phyloP scores from a whole-genome alignment of 2,329 filamentous ascomycete genomes.

The Aspergillus luchuensis region DNA sequence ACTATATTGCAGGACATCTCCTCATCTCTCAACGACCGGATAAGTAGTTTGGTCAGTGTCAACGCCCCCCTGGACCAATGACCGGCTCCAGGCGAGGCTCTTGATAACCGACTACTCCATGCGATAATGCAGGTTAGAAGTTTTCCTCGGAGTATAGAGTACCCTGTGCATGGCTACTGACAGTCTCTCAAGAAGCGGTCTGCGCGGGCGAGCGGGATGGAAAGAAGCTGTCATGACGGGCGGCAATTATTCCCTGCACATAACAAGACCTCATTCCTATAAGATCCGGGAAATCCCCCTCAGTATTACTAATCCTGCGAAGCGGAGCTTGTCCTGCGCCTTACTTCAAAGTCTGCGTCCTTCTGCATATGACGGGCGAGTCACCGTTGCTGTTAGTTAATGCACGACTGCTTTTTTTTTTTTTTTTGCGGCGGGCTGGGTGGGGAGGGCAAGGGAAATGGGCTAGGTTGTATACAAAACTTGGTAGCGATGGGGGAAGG shows the following conservation, averaged over 20 bases:
- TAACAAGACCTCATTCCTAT: too few species aligned
- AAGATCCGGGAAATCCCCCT: not conserved
- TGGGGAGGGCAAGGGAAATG: not conserved
- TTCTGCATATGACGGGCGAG: not conserved
- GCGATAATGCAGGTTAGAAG: constrained; percentile 2
- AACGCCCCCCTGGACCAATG: not conserved
- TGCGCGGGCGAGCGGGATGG: constrained; percentile 15
- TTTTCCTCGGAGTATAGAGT: constrained; percentile 1
- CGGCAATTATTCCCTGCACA: not conserved
- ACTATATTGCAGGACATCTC: not conserved
- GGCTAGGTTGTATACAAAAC: not conserved
- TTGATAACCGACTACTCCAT: not conserved
- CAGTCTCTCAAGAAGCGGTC: constrained; percentile 23
- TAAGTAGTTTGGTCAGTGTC: not conserved
- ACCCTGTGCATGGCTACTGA: constrained; percentile 11
- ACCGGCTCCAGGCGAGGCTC: not conserved
- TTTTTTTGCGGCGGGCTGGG: not conserved
- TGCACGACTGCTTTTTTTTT: not conserved
- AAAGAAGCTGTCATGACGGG: constrained; percentile 7
- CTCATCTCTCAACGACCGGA: not conserved
- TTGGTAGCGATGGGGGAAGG: not conserved
- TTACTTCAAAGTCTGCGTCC: not conserved
- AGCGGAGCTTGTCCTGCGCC: not conserved
- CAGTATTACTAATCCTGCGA: not conserved
- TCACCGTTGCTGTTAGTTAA: constrained; percentile 1